Evolutionary conservation across 306 rosid species (phyloP), one percentile per base, ranked within the genome.

Genomic region (Vachellia collinsii): DNA sequence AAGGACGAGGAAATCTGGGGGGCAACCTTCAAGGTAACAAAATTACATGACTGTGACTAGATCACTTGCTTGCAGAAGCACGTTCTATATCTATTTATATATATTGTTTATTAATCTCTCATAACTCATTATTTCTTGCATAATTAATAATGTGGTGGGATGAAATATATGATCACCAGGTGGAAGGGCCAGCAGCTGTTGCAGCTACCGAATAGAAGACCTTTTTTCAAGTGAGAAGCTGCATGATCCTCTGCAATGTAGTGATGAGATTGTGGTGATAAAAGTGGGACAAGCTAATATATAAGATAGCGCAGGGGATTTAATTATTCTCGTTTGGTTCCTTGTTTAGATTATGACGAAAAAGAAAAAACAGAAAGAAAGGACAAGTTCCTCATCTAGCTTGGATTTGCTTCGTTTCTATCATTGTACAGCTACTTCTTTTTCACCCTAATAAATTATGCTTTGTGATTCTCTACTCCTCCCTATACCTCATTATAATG

Each of bases 1-100:
- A 29, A 86, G 7, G 99, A 95, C 3, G 99, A 95, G 84, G 99
- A 95, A 83, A 86, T 95, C 80, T 93, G 97, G 97, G 99, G 99
- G 48, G 98, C 99, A 70, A 95, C 97, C 46, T 94, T 92, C 87
- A 94, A 94, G 91, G 98, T 94, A 87, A 80, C 70, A 67, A 56
- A 16, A 53, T 47, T 10, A 76, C 50, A 77, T 12, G 11, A 77
- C 12, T 37, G 25, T 13, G 16, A 81, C 43, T 11, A 54, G 25
- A 56, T 20, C 34, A 56, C 8, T 39, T 23, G 48, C 53, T 68
- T 11, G 36, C 65, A n/a, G 12, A 54, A 54, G 5, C 29, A 54
- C 7, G n/a, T 29, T 62, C 7, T 25, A 39, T 39, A 39, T 39
- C n/a, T n/a, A 43, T 43, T 6, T 9, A 16, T 64, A 13, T 53